Percentiles rank a stretch among this genome's conserved stretches.
phyloP scores from a whole-genome alignment of 2,329 filamentous ascomycete genomes.

The Cryphonectria radicalis region DNA sequence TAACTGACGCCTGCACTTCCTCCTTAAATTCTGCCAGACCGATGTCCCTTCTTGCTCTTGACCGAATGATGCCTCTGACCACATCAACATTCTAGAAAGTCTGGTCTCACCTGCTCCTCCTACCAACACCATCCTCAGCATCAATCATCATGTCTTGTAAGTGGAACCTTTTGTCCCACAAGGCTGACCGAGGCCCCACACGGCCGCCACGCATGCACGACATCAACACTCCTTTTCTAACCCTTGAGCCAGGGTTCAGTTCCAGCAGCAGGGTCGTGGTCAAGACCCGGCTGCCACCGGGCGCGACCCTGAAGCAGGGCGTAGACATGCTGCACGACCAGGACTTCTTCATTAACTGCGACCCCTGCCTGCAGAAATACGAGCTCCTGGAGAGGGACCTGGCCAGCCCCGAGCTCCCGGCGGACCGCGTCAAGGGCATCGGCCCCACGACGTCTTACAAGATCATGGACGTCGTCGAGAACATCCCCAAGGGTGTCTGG shows the following conservation, averaged over 20 bases:
- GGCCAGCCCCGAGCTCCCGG: conserved; percentile 30
- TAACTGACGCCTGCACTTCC: not conserved
- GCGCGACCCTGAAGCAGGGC: conserved; percentile 41
- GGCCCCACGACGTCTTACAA: conserved; percentile 35
- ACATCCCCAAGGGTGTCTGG: conserved; percentile 50
- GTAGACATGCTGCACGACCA: conserved; percentile 56
- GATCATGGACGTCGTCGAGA: conserved; percentile 36
- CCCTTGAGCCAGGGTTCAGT: conserved; percentile 44
- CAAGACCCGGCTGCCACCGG: conserved; percentile 47
- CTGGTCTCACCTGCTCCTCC: not conserved
- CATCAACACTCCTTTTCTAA: not conserved
- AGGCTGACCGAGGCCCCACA: conserved; percentile 6
- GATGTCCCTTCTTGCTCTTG: not conserved
- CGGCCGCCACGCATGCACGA: conserved; percentile 9
- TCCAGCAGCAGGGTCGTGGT: conserved; percentile 49
- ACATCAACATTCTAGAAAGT: too few species aligned
- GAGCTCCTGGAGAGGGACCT: conserved; percentile 40
- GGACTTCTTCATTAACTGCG: conserved; percentile 55
- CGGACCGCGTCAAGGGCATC: conserved; percentile 35
- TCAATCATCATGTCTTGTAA: conserved; percentile 15
- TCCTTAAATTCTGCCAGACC: not conserved
- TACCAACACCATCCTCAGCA: not conserved
- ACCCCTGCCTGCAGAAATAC: conserved; percentile 55
- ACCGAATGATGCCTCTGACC: not conserved
- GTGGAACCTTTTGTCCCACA: conserved; percentile 6